phyloP scores from a whole-genome alignment of 75 land plant genomes.

The Sequoiadendron giganteum region DNA sequence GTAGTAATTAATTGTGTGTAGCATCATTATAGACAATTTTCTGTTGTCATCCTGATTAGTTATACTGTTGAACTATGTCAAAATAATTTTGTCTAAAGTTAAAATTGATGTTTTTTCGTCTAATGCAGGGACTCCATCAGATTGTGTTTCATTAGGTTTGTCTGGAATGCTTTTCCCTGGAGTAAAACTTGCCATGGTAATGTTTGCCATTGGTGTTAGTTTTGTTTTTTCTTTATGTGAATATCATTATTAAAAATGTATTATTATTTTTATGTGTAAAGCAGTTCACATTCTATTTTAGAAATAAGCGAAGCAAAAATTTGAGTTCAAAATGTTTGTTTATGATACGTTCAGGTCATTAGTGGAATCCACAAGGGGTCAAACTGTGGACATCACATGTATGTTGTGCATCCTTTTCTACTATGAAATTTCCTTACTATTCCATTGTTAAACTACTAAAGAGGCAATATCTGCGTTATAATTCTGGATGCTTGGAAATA shows the following conservation, averaged over 20 bases:
- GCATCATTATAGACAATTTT: background rate
- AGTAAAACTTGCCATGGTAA: constrained; percentile 39
- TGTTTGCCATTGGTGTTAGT: background rate
- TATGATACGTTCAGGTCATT: constrained; percentile 26
- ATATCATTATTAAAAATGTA: background rate
- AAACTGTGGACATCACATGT: constrained; percentile 55
- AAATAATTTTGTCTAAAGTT: background rate
- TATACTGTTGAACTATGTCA: background rate
- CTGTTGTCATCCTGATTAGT: background rate
- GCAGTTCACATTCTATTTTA: background rate
- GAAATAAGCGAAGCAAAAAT: background rate
- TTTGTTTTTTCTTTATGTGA: background rate
- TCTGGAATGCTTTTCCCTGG: constrained; percentile 37
- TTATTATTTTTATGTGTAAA: background rate
- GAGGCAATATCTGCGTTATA: background rate
- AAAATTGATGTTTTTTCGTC: background rate
- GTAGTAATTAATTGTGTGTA: background rate
- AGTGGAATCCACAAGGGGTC: constrained; percentile 63
- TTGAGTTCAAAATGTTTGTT: background rate
- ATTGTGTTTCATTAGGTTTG: constrained; percentile 43
- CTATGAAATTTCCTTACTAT: background rate
- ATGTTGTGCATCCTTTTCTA: constrained; percentile 10
- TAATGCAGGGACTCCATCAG: constrained; percentile 48
- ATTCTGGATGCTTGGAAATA: background rate
- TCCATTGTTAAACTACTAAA: background rate